Base-by-base conservation (phyloP, 2,329 filamentous ascomycete species). In the Claviceps paspali region DNA sequence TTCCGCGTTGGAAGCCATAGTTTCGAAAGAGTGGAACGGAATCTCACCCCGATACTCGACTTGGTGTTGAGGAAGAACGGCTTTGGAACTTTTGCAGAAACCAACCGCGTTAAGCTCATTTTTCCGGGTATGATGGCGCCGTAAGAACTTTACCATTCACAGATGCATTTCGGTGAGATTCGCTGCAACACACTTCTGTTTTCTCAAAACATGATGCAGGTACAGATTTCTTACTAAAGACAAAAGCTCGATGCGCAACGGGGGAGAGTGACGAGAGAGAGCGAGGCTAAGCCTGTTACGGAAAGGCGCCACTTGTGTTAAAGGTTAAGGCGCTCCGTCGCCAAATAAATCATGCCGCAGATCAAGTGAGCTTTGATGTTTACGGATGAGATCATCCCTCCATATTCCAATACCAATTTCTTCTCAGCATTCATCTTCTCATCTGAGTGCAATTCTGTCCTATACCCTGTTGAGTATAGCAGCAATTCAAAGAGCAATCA, bases 1-100 rank as follows among this genome's bases (percentile, higher is more conserved):
- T 80, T 77, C 30, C 79, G 77, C 1, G 79, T 82, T 2, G 86
- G 84, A 21, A 78, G 67, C 84, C 87, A 95, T 56, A 86, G 72
- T 32, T 67, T 76, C 3, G 84, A 88, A 8, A 88, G 56, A 30
- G 52, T 55, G 26, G 53, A 56, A 31, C 57, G 53, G 35, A 11
- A n/a, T 30, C 40, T 29, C 7, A 26, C 6, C 1, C 29, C 33
- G 14, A 18, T 33, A 3, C 14, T 28, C n/a, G 15, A 17, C 19
- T 26, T 17, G 22, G 47, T 40, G 33, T 40, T 41, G 24, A 49
- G 49, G 38, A 50, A 43, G 31, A 23, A 28, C 12, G 46, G 29
- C 44, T 49, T 44, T 14, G 43, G 24, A 35, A 47, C 47, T 22
- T 14, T 29, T 15, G 12, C 19, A 30, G 22, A 18, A 9, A 37